Base-by-base conservation (phyloP, 495 filamentous ascomycete genomes). In the Aspergillus biplanus region DNA sequence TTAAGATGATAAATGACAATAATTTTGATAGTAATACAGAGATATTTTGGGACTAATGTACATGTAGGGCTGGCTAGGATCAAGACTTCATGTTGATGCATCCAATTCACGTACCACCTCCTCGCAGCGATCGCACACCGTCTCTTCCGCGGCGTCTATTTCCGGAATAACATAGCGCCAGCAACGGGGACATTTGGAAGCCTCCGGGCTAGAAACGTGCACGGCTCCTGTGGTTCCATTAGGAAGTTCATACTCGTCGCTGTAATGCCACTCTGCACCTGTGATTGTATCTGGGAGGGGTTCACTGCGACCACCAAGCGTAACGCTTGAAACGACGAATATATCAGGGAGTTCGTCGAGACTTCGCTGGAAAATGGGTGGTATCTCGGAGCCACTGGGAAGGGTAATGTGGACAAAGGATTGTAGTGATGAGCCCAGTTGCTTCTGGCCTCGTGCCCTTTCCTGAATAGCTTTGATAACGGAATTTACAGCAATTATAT, bases 171-270 rank as follows among this genome's bases (percentile, higher is more conserved):
- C 83, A 76, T 89, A 96, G 59, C 89, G 85, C 95, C 95, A 97
- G 77, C 95, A 97, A 49, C 94, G 83, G 4, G 85, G 81, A 67
- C 94, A 98, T 70, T 98, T 98, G 48, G 76, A 58, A 5, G 85
- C 78, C 62, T 79, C 78, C 0, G 93, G 87, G n/a, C 87, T 85
- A 44, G 86, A 75, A 11, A 97, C 88, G 71, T 86, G 74, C 12
- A 86, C 89, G 1, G 60, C 78, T 0, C 82, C 83, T 48, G 70
- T 74, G 3, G 70, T 56, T 21, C 80, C 82, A 44, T 67, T 74
- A 0, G 67, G 67, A 3, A 85, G 68, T 50, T 87, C 83, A 58
- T 90, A 86, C 31, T 80, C 73, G 27, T 81, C 76, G 31, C 69
- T 71, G 63, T 85, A 89, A 44, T 76, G 79, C 86, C 87, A 92